Base-by-base conservation (phyloP, 2,329 filamentous ascomycete genomes). In the Pyricularia grisea region DNA sequence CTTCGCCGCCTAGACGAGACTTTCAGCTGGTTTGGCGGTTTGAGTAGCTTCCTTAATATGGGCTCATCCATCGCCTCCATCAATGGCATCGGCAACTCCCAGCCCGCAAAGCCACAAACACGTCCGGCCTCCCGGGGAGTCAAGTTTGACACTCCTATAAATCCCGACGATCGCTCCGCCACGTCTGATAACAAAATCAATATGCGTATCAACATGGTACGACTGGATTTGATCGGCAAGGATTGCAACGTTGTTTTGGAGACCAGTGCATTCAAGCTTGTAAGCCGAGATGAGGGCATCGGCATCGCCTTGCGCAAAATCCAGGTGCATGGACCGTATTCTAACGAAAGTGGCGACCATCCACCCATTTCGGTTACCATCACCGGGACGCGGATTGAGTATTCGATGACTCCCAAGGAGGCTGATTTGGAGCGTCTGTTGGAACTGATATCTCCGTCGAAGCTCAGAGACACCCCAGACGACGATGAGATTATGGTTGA, bases 401-500 rank as follows among this genome's bases (percentile, higher is more conserved):
- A 92, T 74, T 79, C 93, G 1, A 85, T 85, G 71, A 80, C 85
- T 0, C 94, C 95, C 0, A 90, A 90, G 71, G 90, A 97, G 73
- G 82, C 84, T 23, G 95, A 99, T 77, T 83, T 99, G 0, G 91
- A 94, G 74, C 87, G 90, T 42, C 84, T 99, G 1, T 81, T 99
- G 0, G 90, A 92, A 68, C 84, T 99, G 67, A 92, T 99, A 69
- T 97, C 92, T 7, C 96, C 95, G 0, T 97, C 94, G 0, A 95
- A 93, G 72, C 89, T 95, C 77, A 93, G 94, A 72, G 85, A 89
- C 72, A 27, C 58, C n/a, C 58, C n/a, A 28, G 90, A 94, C 65
- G 92, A 96, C 70, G 93, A 97, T 73, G 94, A 98, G 74, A 97
- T 99, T 70, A 89, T 99, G 83, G 87, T 99, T 27, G 94, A 98